These are phyloP conservation scores for Penicillium sp. DNA, from an alignment of 2,329 filamentous ascomycete species.

Conservation along the genomic window DNA sequence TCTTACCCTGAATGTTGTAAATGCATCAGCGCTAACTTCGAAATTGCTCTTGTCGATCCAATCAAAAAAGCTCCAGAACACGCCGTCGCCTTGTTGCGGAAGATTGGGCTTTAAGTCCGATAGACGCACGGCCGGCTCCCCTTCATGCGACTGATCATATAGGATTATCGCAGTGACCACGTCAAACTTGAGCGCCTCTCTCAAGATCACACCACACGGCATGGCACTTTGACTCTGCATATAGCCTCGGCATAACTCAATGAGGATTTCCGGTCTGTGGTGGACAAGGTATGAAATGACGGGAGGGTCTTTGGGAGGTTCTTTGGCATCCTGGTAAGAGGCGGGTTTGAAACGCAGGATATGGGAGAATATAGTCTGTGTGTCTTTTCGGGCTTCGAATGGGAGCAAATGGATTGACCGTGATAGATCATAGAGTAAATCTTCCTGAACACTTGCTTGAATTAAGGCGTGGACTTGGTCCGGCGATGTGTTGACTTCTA, in stretches of 20 bases:
- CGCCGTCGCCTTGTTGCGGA: conserved; percentile 70
- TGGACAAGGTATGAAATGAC: conserved; percentile 86
- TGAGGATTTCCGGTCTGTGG: conserved; percentile 76
- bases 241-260: conserved; percentile 84
- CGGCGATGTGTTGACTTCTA: conserved; percentile 79
- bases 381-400: conserved; percentile 94
- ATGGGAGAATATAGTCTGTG: conserved; percentile 91
- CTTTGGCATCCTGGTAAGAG: conserved; percentile 56
- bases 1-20: conserved; percentile 87
- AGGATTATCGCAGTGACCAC: conserved; percentile 84
- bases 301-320: conserved; percentile 70
- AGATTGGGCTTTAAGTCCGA: conserved; percentile 70
- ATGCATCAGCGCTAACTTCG: conserved; percentile 94
- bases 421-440: conserved; percentile 79
- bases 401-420: conserved; percentile 76
- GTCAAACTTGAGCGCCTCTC: conserved; percentile 87
- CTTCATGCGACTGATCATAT: conserved; percentile 77
- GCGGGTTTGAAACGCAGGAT: conserved; percentile 82
- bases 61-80: conserved; percentile 95
- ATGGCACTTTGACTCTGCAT: conserved; percentile 86
- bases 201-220: conserved; percentile 79
- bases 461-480: conserved; percentile 86
- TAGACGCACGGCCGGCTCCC: conserved; percentile 69
- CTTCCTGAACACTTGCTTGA: conserved; percentile 77
- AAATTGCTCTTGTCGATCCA: conserved; percentile 98